Evolutionary conservation across 2,329 filamentous ascomycete genomes (phyloP), one percentile per base, ranked within the genome.

Genomic region (Trichophyton simii): DNA sequence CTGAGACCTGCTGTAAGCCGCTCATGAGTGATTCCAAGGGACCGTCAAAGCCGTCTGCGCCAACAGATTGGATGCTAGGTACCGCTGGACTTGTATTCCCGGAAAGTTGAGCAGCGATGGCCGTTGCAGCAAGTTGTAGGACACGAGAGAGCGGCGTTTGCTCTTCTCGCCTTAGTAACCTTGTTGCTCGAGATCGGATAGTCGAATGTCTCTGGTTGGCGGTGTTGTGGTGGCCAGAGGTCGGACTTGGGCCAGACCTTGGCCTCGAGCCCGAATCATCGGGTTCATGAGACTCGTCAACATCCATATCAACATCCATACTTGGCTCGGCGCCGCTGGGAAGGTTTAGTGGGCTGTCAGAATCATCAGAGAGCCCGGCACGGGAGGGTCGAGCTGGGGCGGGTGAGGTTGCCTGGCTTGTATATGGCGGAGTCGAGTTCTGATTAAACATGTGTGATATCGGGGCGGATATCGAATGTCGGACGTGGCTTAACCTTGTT

Each of bases 31-130:
- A 82, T 65, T 86, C 82, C 61, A 87, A 79, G 44, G 82, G 84
- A 61, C 82, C 83, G 64, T 85, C 83, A 58, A 84, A 76, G 13
- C 79, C 80, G 62, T 81, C 79, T 38, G 77, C 78, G 2, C 79
- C 79, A 55, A 82, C 69, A 61, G 78, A 77, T 62, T 82, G 77
- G 13, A 82, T 79, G 66, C 83, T 80, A 28, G 81, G 78, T 55
- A 83, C 73, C 2, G 79, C 78, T 61, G 80, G 78, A 54, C 80
- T 78, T 65, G 82, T 77, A 42, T 80, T 79, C n/a, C 83, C 83
- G 65, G 85, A 84, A 42, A 86, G 76, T 61, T 85, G 84, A 54
- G 83, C 82, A 59, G 84, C 84, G 42, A 85, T 86, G 11, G 83
- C 82, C 44, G 83, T 81, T 13, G 84, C 84, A 34, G 84, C 83